Percentiles rank a stretch among this genome's conserved stretches.
Conservation (phyloP, 2,329 filamentous ascomycete genomes). For the Eurotiales sp. region DNA sequence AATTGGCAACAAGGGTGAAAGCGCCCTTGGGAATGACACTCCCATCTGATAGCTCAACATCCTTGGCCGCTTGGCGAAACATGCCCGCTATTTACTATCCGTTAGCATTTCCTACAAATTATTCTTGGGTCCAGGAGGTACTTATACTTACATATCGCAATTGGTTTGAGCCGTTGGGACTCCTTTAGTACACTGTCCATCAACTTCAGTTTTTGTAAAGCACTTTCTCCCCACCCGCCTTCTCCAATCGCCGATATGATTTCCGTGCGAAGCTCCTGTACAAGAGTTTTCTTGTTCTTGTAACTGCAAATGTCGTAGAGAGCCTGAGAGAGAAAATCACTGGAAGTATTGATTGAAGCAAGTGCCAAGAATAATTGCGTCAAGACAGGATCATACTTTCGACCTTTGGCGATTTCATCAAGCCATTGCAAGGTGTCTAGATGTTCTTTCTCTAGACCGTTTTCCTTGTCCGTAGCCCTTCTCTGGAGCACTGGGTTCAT, state of each 20-base stretch:
- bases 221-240: neutral
- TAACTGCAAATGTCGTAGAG: neutral
- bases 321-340: conserved; percentile 1
- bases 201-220: conserved; percentile 11
- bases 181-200: conserved; percentile 24
- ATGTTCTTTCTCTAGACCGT: neutral
- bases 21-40: conserved; percentile 45
- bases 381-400: conserved; percentile 15
- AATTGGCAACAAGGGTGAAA: conserved; percentile 25
- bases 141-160: conserved; percentile 11
- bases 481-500: conserved; percentile 16
- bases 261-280: neutral
- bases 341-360: conserved; percentile 10
- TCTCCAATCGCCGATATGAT: neutral
- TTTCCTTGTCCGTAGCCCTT: neutral
- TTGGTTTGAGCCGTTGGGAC: conserved; percentile 17
- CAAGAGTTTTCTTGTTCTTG: neutral
- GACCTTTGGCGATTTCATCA: conserved; percentile 14
- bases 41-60: conserved; percentile 33
- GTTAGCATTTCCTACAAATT: neutral
- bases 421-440: conserved; percentile 17
- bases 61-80: conserved; percentile 4
- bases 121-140: conserved; percentile 8
- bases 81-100: conserved; percentile 10
- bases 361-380: conserved; percentile 16